Base-by-base conservation (phyloP, 805 yeast genomes). In the Ascoidea tarda region DNA sequence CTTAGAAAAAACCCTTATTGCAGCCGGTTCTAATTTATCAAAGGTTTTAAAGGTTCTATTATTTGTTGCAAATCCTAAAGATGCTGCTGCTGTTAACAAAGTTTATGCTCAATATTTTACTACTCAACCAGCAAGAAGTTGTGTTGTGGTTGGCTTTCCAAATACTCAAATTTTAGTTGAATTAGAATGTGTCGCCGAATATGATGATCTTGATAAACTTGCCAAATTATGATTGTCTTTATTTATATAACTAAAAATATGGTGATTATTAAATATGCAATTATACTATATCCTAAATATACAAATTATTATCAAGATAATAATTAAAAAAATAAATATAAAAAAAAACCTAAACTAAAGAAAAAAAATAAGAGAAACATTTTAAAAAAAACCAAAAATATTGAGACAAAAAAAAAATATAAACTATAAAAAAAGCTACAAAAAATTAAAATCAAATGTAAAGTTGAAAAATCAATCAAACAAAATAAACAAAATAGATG, bases 61-160 rank as follows among this genome's bases (percentile, higher is more conserved):
- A 55, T 76, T 77, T 60, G 70, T 78, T 51, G 64, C 69, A 32
- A 69, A 76, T 56, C 66, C 70, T 32, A 62, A 66, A 33, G 70
- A 74, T 57, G 71, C 74, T 16, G 60, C 69, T 5, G 62, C 59
- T 32, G 68, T 78, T 57, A 78, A 78, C 63, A 60, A 67, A 49
- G 68, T 77, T 47, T 78, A 77, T 60, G 66, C 65, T 16, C 67
- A 71, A 56, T 66, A 69, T 59, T 74, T 78, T 66, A 69, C 71
- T 2, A 65, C 68, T 48, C 67, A 69, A 56, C 83, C 83, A 16
- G 78, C 79, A 6, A 71, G 83, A 67, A 70, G 76, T 49, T 75
- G 79, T 60, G 67, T 78, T 45, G 67, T 75, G 51, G 80, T 74
- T 42, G 71, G 66, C 6, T 77, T 78, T 66, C 78, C 79, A 60